Evolutionary conservation across 2,329 filamentous ascomycete species (phyloP).

Genomic region (Apiospora pterosperma): DNA sequence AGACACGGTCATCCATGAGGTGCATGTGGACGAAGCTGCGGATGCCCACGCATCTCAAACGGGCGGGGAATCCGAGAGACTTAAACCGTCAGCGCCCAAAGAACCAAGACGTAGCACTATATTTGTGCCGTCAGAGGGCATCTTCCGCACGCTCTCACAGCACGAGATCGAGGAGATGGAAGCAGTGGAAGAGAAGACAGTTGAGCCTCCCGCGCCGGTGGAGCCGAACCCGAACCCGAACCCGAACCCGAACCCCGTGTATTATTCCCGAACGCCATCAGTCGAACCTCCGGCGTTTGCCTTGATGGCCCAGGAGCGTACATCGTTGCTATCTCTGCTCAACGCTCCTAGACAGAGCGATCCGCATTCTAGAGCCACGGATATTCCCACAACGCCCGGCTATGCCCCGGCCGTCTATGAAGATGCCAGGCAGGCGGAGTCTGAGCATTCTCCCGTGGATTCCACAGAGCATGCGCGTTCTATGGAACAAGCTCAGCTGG

Average conservation of each 20-base stretch:
- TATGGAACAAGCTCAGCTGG: neutral
- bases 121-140: conserved; percentile 60
- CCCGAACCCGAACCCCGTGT: conserved; percentile 8
- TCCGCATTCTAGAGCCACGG: conserved; percentile 30
- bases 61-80: conserved; percentile 10
- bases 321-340: conserved; percentile 59
- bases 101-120: conserved; percentile 49
- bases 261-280: conserved; percentile 58
- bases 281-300: conserved; percentile 61
- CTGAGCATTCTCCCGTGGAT: neutral
- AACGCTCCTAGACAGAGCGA: conserved; percentile 48
- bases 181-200: conserved; percentile 21
- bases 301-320: conserved; percentile 44
- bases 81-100: conserved; percentile 29
- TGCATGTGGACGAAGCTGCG: conserved; percentile 15
- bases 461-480: conserved; percentile 1
- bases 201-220: conserved; percentile 29
- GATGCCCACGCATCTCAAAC: neutral
- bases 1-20: conserved; percentile 9
- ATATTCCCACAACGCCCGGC: conserved; percentile 41
- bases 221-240: conserved; percentile 15
- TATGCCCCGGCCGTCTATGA: conserved; percentile 11
- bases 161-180: conserved; percentile 45
- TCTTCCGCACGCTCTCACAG: conserved; percentile 58
- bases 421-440: conserved; percentile 19